These are phyloP conservation scores for Bertia moriformis DNA, from an alignment of 2,329 filamentous ascomycete species.

Conservation along the genomic window DNA sequence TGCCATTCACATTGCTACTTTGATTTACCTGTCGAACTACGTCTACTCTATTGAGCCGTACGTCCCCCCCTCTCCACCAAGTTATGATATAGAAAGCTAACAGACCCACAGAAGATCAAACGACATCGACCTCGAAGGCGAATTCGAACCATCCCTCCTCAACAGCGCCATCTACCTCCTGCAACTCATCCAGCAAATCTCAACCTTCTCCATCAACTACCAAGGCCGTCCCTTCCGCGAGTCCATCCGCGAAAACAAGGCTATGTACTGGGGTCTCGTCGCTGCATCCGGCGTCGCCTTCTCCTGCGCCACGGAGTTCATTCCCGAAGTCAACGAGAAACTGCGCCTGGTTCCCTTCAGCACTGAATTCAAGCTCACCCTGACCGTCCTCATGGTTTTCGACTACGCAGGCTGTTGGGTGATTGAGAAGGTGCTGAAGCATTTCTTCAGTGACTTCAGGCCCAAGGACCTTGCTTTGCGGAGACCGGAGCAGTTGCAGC, in stretches of 20 bases:
- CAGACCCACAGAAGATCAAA: slow-evolving; percentile 25
- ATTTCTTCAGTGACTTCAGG: slow-evolving; percentile 73
- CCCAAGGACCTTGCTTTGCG: slow-evolving; percentile 86
- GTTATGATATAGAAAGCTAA: slow-evolving; percentile 12
- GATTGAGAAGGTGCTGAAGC: slow-evolving; percentile 77
- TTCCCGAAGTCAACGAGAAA: slow-evolving; percentile 87
- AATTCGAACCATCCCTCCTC: slow-evolving; percentile 82
- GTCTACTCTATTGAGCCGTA: slow-evolving; percentile 78
- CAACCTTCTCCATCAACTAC: slow-evolving; percentile 98
- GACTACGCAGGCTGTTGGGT: slow-evolving; percentile 79
- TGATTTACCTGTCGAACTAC: slow-evolving; percentile 85
- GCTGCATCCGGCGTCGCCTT: slow-evolving; percentile 84
- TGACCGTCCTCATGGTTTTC: slow-evolving; percentile 71
- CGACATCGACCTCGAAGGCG: slow-evolving; percentile 78
- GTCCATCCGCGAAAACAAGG: slow-evolving; percentile 83
- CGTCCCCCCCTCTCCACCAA: slow-evolving; percentile 19
- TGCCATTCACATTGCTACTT: slow-evolving; percentile 80
- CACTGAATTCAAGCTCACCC: slow-evolving; percentile 72
- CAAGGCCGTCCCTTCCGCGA: slow-evolving; percentile 96
- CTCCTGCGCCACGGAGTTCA: slow-evolving; percentile 82
- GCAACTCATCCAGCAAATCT: slow-evolving; percentile 96
- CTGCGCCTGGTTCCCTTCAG: slow-evolving; percentile 85
- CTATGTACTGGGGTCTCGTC: slow-evolving; percentile 95
- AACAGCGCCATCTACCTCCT: slow-evolving; percentile 95
- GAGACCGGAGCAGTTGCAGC: slow-evolving; percentile 69